Evolutionary conservation across 768 basidiomycete genomes (phyloP).

Genomic region (Cubamyces lactineus): DNA sequence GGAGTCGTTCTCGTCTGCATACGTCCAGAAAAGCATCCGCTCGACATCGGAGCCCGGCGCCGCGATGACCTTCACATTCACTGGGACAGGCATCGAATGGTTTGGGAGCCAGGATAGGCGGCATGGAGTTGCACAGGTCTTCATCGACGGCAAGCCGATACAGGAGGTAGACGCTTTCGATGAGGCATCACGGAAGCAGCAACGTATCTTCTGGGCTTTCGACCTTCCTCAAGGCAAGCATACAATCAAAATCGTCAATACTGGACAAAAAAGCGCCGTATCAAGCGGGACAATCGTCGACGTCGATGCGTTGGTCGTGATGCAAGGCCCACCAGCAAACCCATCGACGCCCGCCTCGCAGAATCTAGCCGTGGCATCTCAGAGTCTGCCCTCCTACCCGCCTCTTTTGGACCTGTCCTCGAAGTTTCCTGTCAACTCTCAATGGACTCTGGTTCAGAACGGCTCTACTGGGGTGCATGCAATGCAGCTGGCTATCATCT

Average conservation of each 20-base stretch:
- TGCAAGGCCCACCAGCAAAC: constrained; percentile 38
- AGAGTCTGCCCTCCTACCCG: constrained; percentile 17
- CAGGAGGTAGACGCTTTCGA: constrained; percentile 51
- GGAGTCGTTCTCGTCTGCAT: constrained; percentile 53
- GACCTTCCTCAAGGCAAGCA: constrained; percentile 56
- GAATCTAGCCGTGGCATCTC: constrained; percentile 4
- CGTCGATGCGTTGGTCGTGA: constrained; percentile 71
- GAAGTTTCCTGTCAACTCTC: constrained; percentile 6
- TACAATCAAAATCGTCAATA: constrained; percentile 64
- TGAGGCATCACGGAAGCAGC: constrained; percentile 47
- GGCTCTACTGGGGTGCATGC: constrained; percentile 78
- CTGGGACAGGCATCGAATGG: constrained; percentile 80
- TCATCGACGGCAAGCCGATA: constrained; percentile 56
- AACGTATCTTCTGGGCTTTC: constrained; percentile 66
- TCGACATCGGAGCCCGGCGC: constrained; percentile 55
- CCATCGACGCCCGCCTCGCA: background rate
- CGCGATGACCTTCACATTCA: constrained; percentile 58
- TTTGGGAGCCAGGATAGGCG: constrained; percentile 61
- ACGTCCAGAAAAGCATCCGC: constrained; percentile 52
- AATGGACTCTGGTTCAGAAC: constrained; percentile 64
- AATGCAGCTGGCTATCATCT: constrained; percentile 76
- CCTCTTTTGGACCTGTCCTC: constrained; percentile 26
- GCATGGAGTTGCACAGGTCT: constrained; percentile 61
- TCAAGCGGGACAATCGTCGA: constrained; percentile 45
- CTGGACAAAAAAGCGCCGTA: constrained; percentile 45